Conservation (phyloP, 176 grass and related monocot species). For the Neostapfia colusana region DNA sequence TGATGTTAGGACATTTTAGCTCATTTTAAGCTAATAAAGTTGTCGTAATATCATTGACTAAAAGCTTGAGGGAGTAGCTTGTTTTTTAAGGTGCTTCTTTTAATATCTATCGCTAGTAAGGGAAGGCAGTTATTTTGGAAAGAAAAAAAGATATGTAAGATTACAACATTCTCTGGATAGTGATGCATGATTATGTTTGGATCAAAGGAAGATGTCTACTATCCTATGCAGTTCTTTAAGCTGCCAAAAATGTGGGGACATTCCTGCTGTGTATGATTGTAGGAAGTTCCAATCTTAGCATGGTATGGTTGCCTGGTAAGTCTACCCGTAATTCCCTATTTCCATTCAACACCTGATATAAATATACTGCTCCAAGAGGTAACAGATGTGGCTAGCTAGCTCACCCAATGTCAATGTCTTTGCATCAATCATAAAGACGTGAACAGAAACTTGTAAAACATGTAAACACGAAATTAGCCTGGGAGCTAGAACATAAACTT, state of each 20-base stretch:
- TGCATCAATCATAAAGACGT: neutral
- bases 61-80: neutral
- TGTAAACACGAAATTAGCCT: neutral
- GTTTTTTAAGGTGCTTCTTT: neutral
- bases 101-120: neutral
- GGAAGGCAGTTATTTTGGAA: conserved; percentile 13
- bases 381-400: neutral
- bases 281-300: conserved; percentile 29
- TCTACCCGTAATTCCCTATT: neutral
- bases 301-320: too few species aligned
- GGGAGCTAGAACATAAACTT: neutral
- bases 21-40: neutral
- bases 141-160: conserved; percentile 2
- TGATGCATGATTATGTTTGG: neutral
- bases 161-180: neutral
- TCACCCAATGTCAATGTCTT: neutral
- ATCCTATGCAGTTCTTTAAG: neutral
- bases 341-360: neutral
- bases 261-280: neutral
- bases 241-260: neutral
- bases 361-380: neutral
- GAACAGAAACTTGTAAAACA: conserved; percentile 1
- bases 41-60: too few species aligned
- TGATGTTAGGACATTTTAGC: neutral
- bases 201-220: conserved; percentile 23